Evolutionary conservation across 2,329 filamentous ascomycete species (phyloP).

Genomic region (Ophiostoma australiae): DNA sequence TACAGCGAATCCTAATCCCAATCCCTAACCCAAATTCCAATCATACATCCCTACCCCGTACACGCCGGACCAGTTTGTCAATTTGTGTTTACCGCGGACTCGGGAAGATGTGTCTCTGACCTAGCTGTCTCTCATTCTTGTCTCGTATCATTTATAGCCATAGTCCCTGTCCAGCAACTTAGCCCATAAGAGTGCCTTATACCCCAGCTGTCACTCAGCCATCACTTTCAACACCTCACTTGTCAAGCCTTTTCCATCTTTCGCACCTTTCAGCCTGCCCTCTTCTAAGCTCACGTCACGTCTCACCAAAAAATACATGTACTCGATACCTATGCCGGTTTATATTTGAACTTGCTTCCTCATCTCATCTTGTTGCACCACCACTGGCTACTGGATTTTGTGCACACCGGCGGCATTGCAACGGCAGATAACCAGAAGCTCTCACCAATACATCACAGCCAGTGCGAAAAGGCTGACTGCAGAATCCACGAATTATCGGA

Average conservation of each 20-base stretch:
- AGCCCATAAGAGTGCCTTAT: background rate
- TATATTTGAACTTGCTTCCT: background rate
- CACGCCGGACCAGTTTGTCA: background rate
- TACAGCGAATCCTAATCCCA: background rate
- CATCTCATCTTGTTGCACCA: background rate
- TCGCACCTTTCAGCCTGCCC: background rate
- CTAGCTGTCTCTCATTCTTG: slow-evolving; percentile 7
- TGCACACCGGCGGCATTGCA: background rate
- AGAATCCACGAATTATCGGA: background rate
- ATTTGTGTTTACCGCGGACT: background rate
- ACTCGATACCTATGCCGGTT: background rate
- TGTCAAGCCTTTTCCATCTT: background rate
- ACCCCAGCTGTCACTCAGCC: background rate
- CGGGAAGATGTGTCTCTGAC: slow-evolving; percentile 1
- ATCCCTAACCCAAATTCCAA: background rate
- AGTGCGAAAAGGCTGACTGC: background rate
- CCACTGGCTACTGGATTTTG: background rate
- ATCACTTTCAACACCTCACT: background rate
- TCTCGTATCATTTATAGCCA: background rate
- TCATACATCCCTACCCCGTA: background rate
- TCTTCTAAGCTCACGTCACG: slow-evolving; percentile 1
- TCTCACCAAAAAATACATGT: background rate
- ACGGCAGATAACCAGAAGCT: background rate
- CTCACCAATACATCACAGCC: background rate
- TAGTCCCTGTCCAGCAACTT: background rate